These are phyloP conservation scores for Hansenula lynferdii DNA, from an alignment of 1,139 yeast species.

Conservation along the genomic window DNA sequence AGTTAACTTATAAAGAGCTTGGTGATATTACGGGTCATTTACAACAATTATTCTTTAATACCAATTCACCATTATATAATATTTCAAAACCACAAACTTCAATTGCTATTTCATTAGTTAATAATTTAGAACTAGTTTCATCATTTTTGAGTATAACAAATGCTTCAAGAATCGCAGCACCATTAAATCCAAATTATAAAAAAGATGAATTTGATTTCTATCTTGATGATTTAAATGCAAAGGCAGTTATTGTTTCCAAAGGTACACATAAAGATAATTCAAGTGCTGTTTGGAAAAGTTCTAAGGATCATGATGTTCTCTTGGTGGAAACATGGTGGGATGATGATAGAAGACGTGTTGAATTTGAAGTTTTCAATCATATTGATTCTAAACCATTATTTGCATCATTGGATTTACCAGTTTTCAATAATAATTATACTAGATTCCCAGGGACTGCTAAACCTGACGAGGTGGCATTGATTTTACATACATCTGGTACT, in stretches of 20 bases:
- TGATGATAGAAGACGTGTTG: constrained; percentile 31
- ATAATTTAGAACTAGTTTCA: constrained; percentile 50
- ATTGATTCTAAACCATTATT: constrained; percentile 23
- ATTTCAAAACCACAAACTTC: constrained; percentile 34
- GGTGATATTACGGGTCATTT: constrained; percentile 36
- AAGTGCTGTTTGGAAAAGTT: constrained; percentile 45
- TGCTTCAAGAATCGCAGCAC: constrained; percentile 55
- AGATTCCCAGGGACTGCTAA: constrained; percentile 37
- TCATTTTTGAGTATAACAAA: constrained; percentile 51
- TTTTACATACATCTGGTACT: constrained; percentile 67
- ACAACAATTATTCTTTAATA: constrained; percentile 34
- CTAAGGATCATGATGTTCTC: constrained; percentile 38
- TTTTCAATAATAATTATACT: constrained; percentile 23
- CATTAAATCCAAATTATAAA: constrained; percentile 59
- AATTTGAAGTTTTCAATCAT: constrained; percentile 34
- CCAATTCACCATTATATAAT: constrained; percentile 32
- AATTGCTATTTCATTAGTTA: constrained; percentile 55
- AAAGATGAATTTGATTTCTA: constrained; percentile 58
- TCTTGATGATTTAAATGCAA: constrained; percentile 51
- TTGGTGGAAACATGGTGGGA: constrained; percentile 49
- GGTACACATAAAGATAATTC: constrained; percentile 33
- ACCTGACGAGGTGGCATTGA: constrained; percentile 51
- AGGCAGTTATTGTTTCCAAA: constrained; percentile 49
- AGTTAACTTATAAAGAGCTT: constrained; percentile 33
- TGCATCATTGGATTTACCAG: constrained; percentile 25